A percentile compares a stretch with the other conserved stretches of the same genome.
phyloP scores from a whole-genome alignment of 768 basidiomycete species.

The Auriscalpium orientale region DNA sequence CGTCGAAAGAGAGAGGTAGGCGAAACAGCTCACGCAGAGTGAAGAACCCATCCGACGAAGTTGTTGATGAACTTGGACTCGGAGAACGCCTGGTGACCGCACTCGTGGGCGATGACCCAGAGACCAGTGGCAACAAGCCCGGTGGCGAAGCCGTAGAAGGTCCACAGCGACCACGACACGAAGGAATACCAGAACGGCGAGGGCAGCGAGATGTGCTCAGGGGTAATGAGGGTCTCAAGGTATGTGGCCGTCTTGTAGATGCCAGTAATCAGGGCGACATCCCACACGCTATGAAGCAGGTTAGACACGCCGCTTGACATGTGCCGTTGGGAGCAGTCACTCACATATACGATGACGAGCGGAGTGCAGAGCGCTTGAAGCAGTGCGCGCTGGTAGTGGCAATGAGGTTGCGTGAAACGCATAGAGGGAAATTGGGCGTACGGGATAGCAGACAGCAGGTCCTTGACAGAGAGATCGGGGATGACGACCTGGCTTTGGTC shows the following conservation, averaged over 20 bases:
- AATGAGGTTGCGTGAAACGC: background rate
- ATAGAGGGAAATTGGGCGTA: conserved; percentile 30
- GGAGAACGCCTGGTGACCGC: conserved; percentile 95
- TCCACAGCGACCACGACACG: conserved; percentile 64
- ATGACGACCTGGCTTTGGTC: conserved; percentile 60
- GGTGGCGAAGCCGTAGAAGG: conserved; percentile 70
- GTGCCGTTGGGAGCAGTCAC: conserved; percentile 18
- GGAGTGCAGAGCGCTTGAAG: conserved; percentile 81
- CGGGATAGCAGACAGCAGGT: conserved; percentile 79
- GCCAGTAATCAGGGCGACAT: conserved; percentile 58
- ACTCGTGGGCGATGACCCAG: conserved; percentile 94
- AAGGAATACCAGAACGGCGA: conserved; percentile 55
- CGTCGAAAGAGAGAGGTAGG: conserved; percentile 8
- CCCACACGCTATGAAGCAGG: conserved; percentile 50
- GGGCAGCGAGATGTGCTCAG: conserved; percentile 45
- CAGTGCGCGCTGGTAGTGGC: conserved; percentile 60
- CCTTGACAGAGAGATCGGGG: conserved; percentile 83
- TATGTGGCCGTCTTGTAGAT: conserved; percentile 62
- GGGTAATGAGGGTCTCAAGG: conserved; percentile 56
- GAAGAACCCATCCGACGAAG: conserved; percentile 85
- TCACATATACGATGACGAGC: conserved; percentile 73
- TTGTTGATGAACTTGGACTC: conserved; percentile 90
- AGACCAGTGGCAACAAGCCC: conserved; percentile 88
- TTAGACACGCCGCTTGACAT: conserved; percentile 11
- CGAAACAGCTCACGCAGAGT: conserved; percentile 59